Evolutionary conservation across 768 basidiomycete genomes (phyloP), one percentile per base, ranked within the genome.

Genomic region (Gloeopeniophorella convolvens): DNA sequence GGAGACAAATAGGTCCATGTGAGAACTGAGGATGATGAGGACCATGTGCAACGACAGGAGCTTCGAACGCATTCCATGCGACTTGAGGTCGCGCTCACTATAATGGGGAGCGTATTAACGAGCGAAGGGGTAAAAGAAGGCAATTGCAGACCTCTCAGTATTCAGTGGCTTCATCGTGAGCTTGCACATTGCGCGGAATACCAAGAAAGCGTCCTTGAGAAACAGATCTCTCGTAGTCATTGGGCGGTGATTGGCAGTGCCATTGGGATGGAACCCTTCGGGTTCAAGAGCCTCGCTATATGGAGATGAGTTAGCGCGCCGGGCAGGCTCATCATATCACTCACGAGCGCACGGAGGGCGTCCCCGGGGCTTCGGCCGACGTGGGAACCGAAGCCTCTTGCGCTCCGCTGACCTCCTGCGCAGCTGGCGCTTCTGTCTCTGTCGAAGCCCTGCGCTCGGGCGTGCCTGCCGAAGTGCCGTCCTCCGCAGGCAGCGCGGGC

Each of bases 41-140:
- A 99, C 86, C 37, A 99, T 82, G 65, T 98, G 93, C 40, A 99
- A 75, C 0, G 96, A 93, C 20, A 99, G 77, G 28, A 97, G 70
- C 63, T 98, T 98, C 16, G 92, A 95, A 18, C 96, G 83, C 93
- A 98, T 97, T 6, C 91, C 89, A 60, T 96, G 93, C 8, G 95
- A 96, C 62, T 88, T 93, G 42, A 89, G 71, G 65, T 98, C 96
- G n/a, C 88, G 83, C 66, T 98, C 96, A 60, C 94, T 94, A 58
- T 16, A 50, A 51, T 31, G 26, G 30, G 21, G 47, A 12, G 52
- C 53, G 27, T 66, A 50, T 59, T 55, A n/a, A 42, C 26, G 15
- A 51, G n/a, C 15, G 2, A 18, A 32, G 5, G 1, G 21, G 26
- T 20, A 2, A 43, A 31, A 26, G 16, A 16, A 26, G 7, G 10